Evolutionary conservation across 2,329 filamentous ascomycete species (phyloP), one percentile per base, ranked within the genome.

Genomic region (Didymella segeticola): DNA sequence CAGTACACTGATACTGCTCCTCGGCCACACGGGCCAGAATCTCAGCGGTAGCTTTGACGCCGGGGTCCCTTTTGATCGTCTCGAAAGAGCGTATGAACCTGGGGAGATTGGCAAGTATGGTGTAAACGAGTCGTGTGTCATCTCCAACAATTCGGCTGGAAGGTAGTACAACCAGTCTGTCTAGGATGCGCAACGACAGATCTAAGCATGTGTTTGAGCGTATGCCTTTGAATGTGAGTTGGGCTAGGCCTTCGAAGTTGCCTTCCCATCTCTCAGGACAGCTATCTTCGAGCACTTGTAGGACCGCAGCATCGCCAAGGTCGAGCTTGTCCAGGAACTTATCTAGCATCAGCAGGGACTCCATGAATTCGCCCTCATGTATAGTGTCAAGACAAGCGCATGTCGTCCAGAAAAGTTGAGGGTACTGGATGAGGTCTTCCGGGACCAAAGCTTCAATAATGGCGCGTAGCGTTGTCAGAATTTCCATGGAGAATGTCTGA

Each of bases 401-500:
- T 0, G 91, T 96, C 0, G 93, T 96, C 96, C 96, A 99, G 75
- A 99, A 98, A 1, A 99, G 80, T 68, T 98, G 93, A 1, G 95
- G 95, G 61, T 96, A 97, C n/a, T 87, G 86, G 41, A 96, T 77
- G 2, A 99, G 81, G 70, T 93, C 89, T 30, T 89, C 84, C 0
- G 89, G 82, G 17, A 93, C 88, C 23, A 98, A 79, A 49, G 93
- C 95, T 61, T 87, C 84, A 52, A 99, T 96, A 37, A 99, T 89
- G 0, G 92, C 92, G 69, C 96, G 93, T 45, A 99, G 75, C 0
- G 96, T 99, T 0, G 93, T 97, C 47, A 99, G 77, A 52, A 99
- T 98, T 71, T 99, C 96, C 88, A 98, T 93, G 0, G 95, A 96
- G 68, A 99, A 99, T 0, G 92, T 93, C 68, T 97, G 91, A 47